Percentiles rank a stretch among this genome's conserved stretches.
Evolutionary conservation across 192 early-diverging fungal genomes (phyloP).

Genomic region (Anaeromyces robustus): DNA sequence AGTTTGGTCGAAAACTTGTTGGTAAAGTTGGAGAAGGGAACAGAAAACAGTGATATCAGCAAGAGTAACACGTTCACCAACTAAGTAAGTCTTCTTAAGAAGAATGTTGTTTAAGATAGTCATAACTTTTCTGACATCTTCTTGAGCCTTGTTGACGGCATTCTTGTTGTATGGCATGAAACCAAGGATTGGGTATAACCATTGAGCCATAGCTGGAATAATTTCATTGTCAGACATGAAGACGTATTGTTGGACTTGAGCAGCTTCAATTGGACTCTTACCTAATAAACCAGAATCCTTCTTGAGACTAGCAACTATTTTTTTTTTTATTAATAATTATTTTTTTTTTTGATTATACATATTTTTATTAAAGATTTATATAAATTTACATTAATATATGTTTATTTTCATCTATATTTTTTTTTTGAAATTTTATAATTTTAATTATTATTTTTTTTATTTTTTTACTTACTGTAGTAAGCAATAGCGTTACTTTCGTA

Average conservation of each 20-base stretch:
- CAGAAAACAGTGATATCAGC: slow-evolving; percentile 69
- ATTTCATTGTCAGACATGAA: slow-evolving; percentile 42
- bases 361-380: no score
- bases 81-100: slow-evolving; percentile 74
- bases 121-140: slow-evolving; percentile 45
- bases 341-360: slow-evolving; percentile 7
- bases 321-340: slow-evolving; percentile 5
- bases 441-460: slow-evolving; percentile 7
- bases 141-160: slow-evolving; percentile 50
- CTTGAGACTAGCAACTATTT: slow-evolving; percentile 27
- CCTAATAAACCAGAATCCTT: slow-evolving; percentile 36
- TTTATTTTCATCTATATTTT: no score
- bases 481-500: slow-evolving; percentile 83
- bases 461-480: slow-evolving; percentile 54
- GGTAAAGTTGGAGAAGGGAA: slow-evolving; percentile 33
- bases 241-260: slow-evolving; percentile 45
- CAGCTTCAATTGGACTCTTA: slow-evolving; percentile 33
- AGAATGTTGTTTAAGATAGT: slow-evolving; percentile 63
- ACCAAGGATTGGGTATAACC: slow-evolving; percentile 27
- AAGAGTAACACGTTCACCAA: slow-evolving; percentile 81
- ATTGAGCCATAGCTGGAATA: slow-evolving; percentile 17
- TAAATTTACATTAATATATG: no score
- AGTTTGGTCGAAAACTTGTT: slow-evolving; percentile 43
- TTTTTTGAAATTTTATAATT: slow-evolving; percentile 4
- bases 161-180: slow-evolving; percentile 25